Percentiles rank a stretch among this genome's conserved stretches.
phyloP scores from a whole-genome alignment of 192 early-diverging fungal genomes.

The Coemansia sp. region DNA sequence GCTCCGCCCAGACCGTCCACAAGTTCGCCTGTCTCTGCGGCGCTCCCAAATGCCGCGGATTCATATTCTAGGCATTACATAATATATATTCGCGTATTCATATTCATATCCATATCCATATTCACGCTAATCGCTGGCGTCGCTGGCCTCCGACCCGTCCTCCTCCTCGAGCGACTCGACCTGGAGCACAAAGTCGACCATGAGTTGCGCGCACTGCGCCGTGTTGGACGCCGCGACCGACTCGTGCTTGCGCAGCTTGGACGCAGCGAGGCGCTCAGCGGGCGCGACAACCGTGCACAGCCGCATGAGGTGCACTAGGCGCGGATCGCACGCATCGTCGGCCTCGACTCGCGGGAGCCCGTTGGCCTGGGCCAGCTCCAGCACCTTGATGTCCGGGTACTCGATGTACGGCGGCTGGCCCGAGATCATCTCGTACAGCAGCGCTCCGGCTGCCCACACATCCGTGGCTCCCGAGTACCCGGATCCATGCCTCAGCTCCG shows the following conservation, averaged over 20 bases:
- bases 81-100: too few relatives aligned
- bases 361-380: slow-evolving; percentile 51
- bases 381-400: slow-evolving; percentile 55
- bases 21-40: slow-evolving; percentile 39
- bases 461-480: slow-evolving; percentile 48
- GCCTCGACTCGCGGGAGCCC: slow-evolving; percentile 41
- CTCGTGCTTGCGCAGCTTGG: slow-evolving; percentile 52
- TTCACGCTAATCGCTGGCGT: neutral
- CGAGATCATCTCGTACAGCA: slow-evolving; percentile 57
- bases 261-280: slow-evolving; percentile 32
- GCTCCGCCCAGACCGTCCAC: neutral
- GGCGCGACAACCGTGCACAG: slow-evolving; percentile 30
- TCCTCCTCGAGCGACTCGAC: slow-evolving; percentile 52
- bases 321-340: slow-evolving; percentile 27
- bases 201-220: slow-evolving; percentile 41
- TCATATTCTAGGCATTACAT: slow-evolving; percentile 26
- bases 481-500: slow-evolving; percentile 54
- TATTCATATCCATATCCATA: neutral
- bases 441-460: slow-evolving; percentile 56
- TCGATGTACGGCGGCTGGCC: slow-evolving; percentile 60
- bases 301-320: slow-evolving; percentile 40
- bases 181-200: slow-evolving; percentile 52
- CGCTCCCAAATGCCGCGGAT: slow-evolving; percentile 17
- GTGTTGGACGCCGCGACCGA: slow-evolving; percentile 26
- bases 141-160: slow-evolving; percentile 18